These are phyloP conservation scores for Candida orba DNA, from an alignment of 805 yeast species.

Conservation along the genomic window DNA sequence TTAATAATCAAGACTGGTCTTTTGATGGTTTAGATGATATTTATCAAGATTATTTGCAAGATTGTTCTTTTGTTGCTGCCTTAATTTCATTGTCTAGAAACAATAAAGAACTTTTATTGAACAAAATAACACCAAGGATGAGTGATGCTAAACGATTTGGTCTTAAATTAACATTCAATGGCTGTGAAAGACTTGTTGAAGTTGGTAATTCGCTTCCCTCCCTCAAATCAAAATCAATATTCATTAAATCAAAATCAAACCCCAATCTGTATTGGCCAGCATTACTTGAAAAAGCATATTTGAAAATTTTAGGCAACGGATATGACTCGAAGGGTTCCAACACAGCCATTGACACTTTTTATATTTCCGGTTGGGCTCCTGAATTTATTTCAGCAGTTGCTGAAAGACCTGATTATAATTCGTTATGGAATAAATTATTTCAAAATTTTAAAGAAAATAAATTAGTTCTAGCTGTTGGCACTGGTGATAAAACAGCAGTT, in stretches of 20 bases:
- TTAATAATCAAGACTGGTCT: constrained; percentile 13
- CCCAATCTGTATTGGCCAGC: constrained; percentile 49
- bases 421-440: constrained; percentile 30
- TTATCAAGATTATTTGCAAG: constrained; percentile 45
- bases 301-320: constrained; percentile 46
- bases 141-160: constrained; percentile 27
- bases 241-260: constrained; percentile 14
- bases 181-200: constrained; percentile 38
- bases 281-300: constrained; percentile 68
- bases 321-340: constrained; percentile 70
- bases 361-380: constrained; percentile 69
- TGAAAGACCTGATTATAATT: constrained; percentile 26
- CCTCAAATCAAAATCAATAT: constrained; percentile 14
- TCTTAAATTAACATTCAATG: constrained; percentile 45
- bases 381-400: constrained; percentile 35
- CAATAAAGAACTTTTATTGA: constrained; percentile 5
- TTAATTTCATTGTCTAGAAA: constrained; percentile 41
- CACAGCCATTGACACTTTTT: constrained; percentile 59
- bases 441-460: constrained; percentile 26
- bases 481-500: constrained; percentile 39
- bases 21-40: constrained; percentile 23
- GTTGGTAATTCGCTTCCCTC: constrained; percentile 43
- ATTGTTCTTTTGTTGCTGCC: constrained; percentile 75
- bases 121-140: constrained; percentile 11
- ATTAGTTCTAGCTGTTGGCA: constrained; percentile 60